Conservation (phyloP, 106 monocot genomes). For the Dendrobium catenatum region DNA sequence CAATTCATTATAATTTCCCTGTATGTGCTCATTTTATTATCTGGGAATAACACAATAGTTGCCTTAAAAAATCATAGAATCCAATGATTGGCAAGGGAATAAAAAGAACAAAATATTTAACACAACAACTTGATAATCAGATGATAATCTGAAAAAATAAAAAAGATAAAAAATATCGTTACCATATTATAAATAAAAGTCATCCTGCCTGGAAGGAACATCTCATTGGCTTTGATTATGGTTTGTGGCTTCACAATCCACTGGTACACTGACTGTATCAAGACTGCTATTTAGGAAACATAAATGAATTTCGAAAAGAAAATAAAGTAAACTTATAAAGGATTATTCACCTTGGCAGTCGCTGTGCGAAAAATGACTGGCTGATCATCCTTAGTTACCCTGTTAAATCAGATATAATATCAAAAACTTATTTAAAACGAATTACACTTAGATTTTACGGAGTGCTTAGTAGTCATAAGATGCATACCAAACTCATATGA, state of each 20-base stretch:
- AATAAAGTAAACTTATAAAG: neutral
- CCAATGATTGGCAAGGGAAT: neutral
- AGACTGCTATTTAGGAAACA: neutral
- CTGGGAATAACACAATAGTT: too few species aligned
- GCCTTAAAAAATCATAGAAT: neutral
- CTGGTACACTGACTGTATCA: constrained; percentile 82
- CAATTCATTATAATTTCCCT: too few species aligned
- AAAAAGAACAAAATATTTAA: neutral
- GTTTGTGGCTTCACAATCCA: constrained; percentile 91
- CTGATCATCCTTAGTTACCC: constrained; percentile 62
- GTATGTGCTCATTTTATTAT: too few species aligned
- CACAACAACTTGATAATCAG: neutral
- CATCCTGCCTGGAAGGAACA: constrained; percentile 97
- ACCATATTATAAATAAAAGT: constrained; percentile 93
- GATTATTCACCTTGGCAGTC: constrained; percentile 51
- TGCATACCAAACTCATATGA: too few species aligned
- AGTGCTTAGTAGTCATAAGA: too few species aligned
- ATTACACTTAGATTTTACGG: neutral
- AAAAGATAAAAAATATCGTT: constrained; percentile 5
- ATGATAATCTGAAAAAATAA: constrained; percentile 1
- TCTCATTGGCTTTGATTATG: constrained; percentile 69
- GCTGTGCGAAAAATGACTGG: constrained; percentile 76
- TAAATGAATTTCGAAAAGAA: neutral
- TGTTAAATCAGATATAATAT: constrained; percentile 14
- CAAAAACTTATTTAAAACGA: neutral